Base-by-base conservation (phyloP, 106 monocot species). In the Gastrodia elata region DNA sequence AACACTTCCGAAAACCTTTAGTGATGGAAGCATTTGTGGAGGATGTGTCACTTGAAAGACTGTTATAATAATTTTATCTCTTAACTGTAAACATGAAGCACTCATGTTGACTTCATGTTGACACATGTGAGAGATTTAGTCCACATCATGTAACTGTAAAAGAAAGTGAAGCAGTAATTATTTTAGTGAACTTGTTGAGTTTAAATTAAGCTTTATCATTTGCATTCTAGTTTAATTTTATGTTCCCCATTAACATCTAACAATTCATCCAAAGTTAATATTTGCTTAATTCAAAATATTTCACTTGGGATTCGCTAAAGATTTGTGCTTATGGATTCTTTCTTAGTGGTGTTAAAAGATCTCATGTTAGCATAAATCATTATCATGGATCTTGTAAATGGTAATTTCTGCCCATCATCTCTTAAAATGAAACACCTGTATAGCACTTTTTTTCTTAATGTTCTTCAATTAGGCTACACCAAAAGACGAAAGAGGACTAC, bases 401-500 rank as follows among this genome's bases (percentile, higher is more conserved):
- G 32, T 61, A 61, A 32, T 30, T 32, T 61, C 2, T 10, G 2
- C 1, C 6, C 13, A 26, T 61, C 13, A 2, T 61, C 61, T 32
- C 8, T 61, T 61, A 61, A 61, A 61, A 26, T 30, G 61, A 26
- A 5, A 10, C 30, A 9, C 61, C 30, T 0, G 13, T 32, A 32
- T 52, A n/a, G 22, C 4, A 20, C 18, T 52, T 52, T 4, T 22
- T 52, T 20, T 52, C 52, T 52, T 18, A 52, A 22, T 52, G 18
- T 18, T 3, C 52, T n/a, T 52, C 3, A 40, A 42, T 8, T 74
- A 94, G 94, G 94, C 76, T 76, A 90, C 90, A 6, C 94, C 94
- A n/a, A 87, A 90, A 79, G 79, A 90, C 79, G 94, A 94, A 26
- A 77, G 68, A 18, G 90, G 83, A 49, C 76, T 90, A 56, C 80